These are phyloP conservation scores for Pythium monospermum DNA, from an alignment of 352 stramenopile genomes.

Conservation along the genomic window DNA sequence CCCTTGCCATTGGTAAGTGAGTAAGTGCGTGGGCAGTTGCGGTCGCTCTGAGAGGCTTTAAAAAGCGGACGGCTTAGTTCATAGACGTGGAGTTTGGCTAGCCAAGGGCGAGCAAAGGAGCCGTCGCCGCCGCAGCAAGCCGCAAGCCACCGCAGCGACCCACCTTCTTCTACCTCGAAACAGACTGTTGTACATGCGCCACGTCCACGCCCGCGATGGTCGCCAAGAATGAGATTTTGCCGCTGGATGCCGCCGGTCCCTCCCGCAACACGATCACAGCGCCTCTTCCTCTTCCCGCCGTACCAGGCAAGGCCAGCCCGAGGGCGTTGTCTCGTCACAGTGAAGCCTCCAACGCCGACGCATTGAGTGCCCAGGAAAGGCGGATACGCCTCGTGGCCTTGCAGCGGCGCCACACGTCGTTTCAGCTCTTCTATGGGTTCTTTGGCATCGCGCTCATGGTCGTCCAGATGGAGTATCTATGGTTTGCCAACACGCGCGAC, in stretches of 20 bases:
- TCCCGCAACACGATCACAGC: conserved; percentile 12
- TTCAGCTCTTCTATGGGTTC: conserved; percentile 67
- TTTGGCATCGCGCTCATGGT: conserved; percentile 71
- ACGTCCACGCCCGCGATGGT: conserved; percentile 24
- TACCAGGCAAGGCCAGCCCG: neutral
- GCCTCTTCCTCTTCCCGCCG: conserved; percentile 9
- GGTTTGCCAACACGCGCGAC: conserved; percentile 49
- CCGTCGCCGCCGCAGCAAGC: no score
- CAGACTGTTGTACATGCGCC: conserved; percentile 16
- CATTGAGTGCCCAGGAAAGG: conserved; percentile 42
- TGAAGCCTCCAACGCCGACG: conserved; percentile 28
- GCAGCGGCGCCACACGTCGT: conserved; percentile 45
- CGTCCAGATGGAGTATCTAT: conserved; percentile 71
- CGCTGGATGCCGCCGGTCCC: conserved; percentile 33
- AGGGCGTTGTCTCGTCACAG: conserved; percentile 18
- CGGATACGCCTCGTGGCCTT: conserved; percentile 37
- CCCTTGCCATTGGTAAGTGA: no score
- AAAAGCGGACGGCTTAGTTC: no score
- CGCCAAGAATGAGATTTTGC: conserved; percentile 61
- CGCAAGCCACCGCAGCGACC: no score
- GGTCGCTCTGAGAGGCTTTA: no score
- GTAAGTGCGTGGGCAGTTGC: no score
- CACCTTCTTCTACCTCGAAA: no score
- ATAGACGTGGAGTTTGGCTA: no score
- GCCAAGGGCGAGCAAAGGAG: no score